These are phyloP conservation scores for Cyphellophora attinorum DNA, from an alignment of 2,329 filamentous ascomycete genomes.

Conservation along the genomic window DNA sequence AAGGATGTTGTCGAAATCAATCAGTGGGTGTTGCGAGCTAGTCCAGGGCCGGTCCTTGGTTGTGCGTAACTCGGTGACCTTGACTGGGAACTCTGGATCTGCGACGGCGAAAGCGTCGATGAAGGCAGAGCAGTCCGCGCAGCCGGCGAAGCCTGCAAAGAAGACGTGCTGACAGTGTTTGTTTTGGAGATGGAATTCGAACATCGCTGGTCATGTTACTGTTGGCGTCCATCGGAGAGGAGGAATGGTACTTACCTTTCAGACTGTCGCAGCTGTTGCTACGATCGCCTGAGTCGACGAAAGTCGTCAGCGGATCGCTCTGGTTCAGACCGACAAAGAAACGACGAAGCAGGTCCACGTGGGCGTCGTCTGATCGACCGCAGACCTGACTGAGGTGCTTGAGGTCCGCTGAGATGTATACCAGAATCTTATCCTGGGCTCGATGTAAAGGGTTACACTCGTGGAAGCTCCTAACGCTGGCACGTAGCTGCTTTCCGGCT, in stretches of 20 bases:
- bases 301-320: conserved; percentile 27
- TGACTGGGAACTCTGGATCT: too few relatives aligned
- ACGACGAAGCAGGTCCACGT: conserved; percentile 19
- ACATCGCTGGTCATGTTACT: conserved; percentile 20
- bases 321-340: conserved; percentile 36
- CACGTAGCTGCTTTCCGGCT: conserved; percentile 14
- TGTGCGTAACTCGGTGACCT: too few relatives aligned
- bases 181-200: conserved; percentile 25
- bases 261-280: too few relatives aligned
- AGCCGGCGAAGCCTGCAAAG: conserved; percentile 33
- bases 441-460: conserved; percentile 11
- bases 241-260: conserved; percentile 23
- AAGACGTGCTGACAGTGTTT: conserved; percentile 31
- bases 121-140: too few relatives aligned
- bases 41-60: too few relatives aligned
- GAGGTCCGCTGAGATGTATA: conserved; percentile 32
- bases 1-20: too few relatives aligned
- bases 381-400: conserved; percentile 28
- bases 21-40: too few relatives aligned
- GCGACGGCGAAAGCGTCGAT: too few relatives aligned
- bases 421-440: conserved; percentile 21
- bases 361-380: conserved; percentile 18
- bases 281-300: conserved; percentile 33
- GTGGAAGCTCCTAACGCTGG: conserved; percentile 8
- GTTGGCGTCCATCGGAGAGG: conserved; percentile 7